A percentile compares a stretch with the other conserved stretches of the same genome.
phyloP scores from a whole-genome alignment of 1,139 yeast genomes.

The Lodderomyces beijingensis region DNA sequence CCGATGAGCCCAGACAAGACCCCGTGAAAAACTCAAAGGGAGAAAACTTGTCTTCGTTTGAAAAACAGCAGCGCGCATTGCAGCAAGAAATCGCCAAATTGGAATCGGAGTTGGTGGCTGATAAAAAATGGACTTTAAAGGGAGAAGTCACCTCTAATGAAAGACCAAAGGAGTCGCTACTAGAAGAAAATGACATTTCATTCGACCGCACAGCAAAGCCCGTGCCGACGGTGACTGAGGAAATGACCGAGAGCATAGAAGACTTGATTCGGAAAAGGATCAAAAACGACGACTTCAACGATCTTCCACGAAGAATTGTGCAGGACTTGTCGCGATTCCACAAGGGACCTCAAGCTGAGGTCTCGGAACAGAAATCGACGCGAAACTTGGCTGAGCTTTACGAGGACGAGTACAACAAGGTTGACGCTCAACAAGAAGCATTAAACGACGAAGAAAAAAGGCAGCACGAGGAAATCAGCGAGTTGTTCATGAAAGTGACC shows the following conservation, averaged over 20 bases:
- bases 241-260: constrained; percentile 79
- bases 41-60: constrained; percentile 64
- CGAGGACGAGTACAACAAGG: constrained; percentile 72
- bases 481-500: constrained; percentile 57
- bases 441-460: constrained; percentile 58
- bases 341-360: constrained; percentile 49
- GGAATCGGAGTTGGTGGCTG: constrained; percentile 85
- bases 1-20: constrained; percentile 38
- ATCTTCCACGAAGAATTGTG: constrained; percentile 67
- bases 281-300: constrained; percentile 73
- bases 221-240: constrained; percentile 90
- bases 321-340: constrained; percentile 61
- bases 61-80: constrained; percentile 74
- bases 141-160: constrained; percentile 85
- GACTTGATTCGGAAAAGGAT: constrained; percentile 85
- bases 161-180: constrained; percentile 78
- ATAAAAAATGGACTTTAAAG: constrained; percentile 89
- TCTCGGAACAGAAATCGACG: constrained; percentile 78
- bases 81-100: constrained; percentile 72
- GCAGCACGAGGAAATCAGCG: constrained; percentile 75
- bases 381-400: constrained; percentile 90
- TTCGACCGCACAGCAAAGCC: constrained; percentile 46
- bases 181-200: constrained; percentile 41
- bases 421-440: constrained; percentile 37
- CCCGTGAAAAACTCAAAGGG: constrained; percentile 15